Evolutionary conservation across 805 yeast genomes (phyloP).

Genomic region (Pichia insulana): DNA sequence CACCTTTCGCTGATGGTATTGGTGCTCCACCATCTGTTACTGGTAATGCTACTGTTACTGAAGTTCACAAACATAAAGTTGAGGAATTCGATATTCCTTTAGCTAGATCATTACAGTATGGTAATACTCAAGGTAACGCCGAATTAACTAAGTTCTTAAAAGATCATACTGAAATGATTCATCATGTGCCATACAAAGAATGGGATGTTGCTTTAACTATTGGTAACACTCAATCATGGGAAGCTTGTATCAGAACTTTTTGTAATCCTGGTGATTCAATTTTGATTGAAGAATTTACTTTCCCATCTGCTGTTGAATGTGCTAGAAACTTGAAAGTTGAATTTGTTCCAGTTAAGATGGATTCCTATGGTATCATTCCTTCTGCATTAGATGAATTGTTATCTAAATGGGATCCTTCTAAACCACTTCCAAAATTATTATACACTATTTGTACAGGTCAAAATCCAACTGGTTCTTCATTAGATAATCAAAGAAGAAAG

Average conservation of each 20-base stretch:
- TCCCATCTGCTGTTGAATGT: conserved; percentile 65
- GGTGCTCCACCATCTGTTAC: conserved; percentile 46
- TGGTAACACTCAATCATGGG: conserved; percentile 95
- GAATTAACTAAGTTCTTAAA: conserved; percentile 58
- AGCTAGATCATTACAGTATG: conserved; percentile 86
- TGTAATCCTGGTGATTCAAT: conserved; percentile 53
- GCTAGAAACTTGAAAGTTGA: conserved; percentile 53
- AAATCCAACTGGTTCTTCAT: conserved; percentile 92
- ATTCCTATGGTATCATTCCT: conserved; percentile 55
- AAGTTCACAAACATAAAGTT: conserved; percentile 33
- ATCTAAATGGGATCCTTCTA: conserved; percentile 47
- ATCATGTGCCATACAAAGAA: conserved; percentile 45
- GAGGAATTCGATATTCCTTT: conserved; percentile 59
- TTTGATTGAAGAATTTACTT: conserved; percentile 69
- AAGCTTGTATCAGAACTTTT: conserved; percentile 60
- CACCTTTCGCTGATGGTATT: conserved; percentile 75
- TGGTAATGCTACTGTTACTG: conserved; percentile 28
- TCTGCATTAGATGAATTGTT: conserved; percentile 45
- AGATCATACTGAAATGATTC: conserved; percentile 62
- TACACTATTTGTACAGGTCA: conserved; percentile 96
- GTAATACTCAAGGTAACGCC: conserved; percentile 72
- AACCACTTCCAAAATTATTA: conserved; percentile 70
- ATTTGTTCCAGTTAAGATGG: conserved; percentile 61
- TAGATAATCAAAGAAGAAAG: conserved; percentile 67
- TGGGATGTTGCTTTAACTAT: conserved; percentile 69